Evolutionary conservation across 2,329 filamentous ascomycete species (phyloP).

Genomic region (Colletotrichum endophyticum): DNA sequence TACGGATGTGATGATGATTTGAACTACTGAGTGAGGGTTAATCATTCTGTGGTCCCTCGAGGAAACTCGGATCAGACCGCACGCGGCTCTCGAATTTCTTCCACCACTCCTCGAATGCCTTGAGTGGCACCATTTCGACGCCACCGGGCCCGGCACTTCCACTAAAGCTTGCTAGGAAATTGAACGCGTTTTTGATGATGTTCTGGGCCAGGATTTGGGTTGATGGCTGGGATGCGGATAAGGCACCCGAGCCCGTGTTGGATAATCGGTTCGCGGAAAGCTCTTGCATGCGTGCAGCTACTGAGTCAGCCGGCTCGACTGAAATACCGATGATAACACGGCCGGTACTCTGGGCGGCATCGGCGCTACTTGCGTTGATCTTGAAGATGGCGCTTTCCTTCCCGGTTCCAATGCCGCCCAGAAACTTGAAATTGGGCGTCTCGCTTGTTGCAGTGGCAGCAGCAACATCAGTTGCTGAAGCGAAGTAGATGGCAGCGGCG

Average conservation of each 20-base stretch:
- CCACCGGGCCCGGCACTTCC: constrained; percentile 64
- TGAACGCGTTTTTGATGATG: constrained; percentile 97
- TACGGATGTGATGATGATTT: neutral
- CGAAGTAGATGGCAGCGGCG: constrained; percentile 89
- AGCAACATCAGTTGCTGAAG: constrained; percentile 51
- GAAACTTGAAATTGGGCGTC: constrained; percentile 73
- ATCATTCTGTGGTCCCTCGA: constrained; percentile 65
- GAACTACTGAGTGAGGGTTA: neutral
- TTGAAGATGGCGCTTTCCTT: constrained; percentile 95
- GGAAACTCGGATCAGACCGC: constrained; percentile 83
- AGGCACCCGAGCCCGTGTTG: constrained; percentile 24
- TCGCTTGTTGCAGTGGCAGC: constrained; percentile 43
- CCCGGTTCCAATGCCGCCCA: constrained; percentile 87
- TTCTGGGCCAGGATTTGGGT: constrained; percentile 85
- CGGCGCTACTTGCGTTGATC: constrained; percentile 47
- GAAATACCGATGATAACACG: constrained; percentile 81
- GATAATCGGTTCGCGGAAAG: constrained; percentile 50
- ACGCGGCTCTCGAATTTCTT: constrained; percentile 90
- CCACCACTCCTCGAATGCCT: constrained; percentile 98
- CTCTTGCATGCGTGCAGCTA: constrained; percentile 71
- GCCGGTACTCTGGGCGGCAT: constrained; percentile 31
- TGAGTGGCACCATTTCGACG: constrained; percentile 89
- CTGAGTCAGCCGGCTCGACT: constrained; percentile 76
- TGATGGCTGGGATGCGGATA: constrained; percentile 46
- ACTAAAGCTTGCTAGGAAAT: constrained; percentile 90